A percentile compares a stretch with the other conserved stretches of the same genome.
Conservation (phyloP, 176 grass and related monocot genomes). For the Paspalum vaginatum region DNA sequence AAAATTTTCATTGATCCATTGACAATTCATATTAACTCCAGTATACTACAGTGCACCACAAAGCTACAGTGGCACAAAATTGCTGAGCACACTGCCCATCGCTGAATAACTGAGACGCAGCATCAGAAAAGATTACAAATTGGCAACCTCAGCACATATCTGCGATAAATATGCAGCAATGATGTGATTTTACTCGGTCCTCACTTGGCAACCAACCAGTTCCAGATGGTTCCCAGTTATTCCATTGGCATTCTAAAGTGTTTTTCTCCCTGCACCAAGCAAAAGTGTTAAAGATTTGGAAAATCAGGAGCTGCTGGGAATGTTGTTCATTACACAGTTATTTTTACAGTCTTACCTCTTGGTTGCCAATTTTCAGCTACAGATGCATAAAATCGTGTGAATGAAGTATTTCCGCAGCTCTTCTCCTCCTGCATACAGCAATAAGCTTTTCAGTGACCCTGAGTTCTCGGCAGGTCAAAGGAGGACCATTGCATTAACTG, state of each 20-base stretch:
- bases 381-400: conserved; percentile 63
- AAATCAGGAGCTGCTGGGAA: not conserved
- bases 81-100: not conserved
- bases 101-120: not conserved
- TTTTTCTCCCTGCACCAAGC: conserved; percentile 9
- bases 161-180: not conserved
- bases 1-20: not conserved
- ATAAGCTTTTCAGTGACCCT: conserved; percentile 7
- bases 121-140: not conserved
- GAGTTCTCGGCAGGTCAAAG: not conserved
- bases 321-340: not conserved
- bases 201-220: not conserved
- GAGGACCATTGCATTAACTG: not conserved
- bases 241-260: not conserved
- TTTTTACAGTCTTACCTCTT: conserved; percentile 31
- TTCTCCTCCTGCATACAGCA: conserved; percentile 66
- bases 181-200: not conserved
- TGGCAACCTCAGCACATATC: not conserved
- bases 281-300: not conserved
- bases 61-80: conserved; percentile 11
- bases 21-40: not conserved
- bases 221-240: not conserved
- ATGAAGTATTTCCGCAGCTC: conserved; percentile 37
- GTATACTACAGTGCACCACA: not conserved
- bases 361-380: conserved; percentile 46